Evolutionary conservation across 2,329 filamentous ascomycete genomes (phyloP).

Genomic region (Aspergillus brasiliensis): DNA sequence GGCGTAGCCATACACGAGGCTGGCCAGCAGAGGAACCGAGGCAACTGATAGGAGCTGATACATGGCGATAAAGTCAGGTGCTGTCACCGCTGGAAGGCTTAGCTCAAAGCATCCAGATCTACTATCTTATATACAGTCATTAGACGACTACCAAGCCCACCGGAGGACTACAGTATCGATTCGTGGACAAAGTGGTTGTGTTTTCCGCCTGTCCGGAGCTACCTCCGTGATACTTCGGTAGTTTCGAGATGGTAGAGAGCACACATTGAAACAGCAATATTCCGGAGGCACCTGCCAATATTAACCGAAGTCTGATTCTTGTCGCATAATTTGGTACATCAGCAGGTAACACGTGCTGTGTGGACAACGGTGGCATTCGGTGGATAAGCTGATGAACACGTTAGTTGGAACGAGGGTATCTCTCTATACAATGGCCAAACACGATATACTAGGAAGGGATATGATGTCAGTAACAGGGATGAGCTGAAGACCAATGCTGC

Average conservation of each 20-base stretch:
- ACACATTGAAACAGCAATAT: conserved; percentile 4
- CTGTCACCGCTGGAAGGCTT: neutral
- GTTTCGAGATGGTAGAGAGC: neutral
- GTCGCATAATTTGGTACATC: neutral
- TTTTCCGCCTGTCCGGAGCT: neutral
- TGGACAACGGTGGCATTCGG: neutral
- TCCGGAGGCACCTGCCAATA: neutral
- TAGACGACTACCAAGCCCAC: neutral
- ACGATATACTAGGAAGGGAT: neutral
- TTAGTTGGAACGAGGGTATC: neutral
- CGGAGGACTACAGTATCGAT: neutral
- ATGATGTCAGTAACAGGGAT: neutral
- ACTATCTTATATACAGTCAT: neutral
- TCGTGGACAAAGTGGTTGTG: neutral
- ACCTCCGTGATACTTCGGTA: conserved; percentile 2
- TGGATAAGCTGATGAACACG: neutral
- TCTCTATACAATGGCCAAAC: neutral
- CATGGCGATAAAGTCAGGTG: conserved; percentile 8
- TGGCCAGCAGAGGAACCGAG: conserved; percentile 12
- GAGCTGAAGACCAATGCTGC: neutral
- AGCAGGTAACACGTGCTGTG: neutral
- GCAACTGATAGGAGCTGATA: conserved; percentile 7
- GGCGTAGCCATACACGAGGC: conserved; percentile 30
- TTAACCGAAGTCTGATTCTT: neutral
- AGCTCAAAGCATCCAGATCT: neutral